These are phyloP conservation scores for Dryas integrifolia DNA, from an alignment of 331 rosid genomes.

Conservation along the genomic window DNA sequence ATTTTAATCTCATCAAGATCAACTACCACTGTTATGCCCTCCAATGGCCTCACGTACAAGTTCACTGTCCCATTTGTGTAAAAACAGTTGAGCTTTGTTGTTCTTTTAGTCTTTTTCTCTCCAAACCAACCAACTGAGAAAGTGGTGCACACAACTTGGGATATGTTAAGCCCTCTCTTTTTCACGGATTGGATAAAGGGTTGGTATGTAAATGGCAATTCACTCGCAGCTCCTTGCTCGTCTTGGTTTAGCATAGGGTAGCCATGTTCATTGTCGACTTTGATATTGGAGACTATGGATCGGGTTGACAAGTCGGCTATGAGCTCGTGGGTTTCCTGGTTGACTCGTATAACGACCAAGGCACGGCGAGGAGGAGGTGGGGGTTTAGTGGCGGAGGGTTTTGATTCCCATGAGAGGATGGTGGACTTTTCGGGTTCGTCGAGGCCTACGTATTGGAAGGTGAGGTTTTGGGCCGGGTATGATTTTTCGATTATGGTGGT, in stretches of 20 bases:
- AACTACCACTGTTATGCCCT: slow-evolving; percentile 52
- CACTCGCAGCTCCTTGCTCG: slow-evolving; percentile 29
- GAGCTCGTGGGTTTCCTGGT: slow-evolving; percentile 36
- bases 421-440: slow-evolving; percentile 54
- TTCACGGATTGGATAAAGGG: slow-evolving; percentile 37
- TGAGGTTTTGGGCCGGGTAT: slow-evolving; percentile 31
- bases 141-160: slow-evolving; percentile 36
- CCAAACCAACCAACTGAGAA: slow-evolving; percentile 66
- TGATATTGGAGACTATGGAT: slow-evolving; percentile 32
- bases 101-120: slow-evolving; percentile 30
- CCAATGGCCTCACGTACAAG: slow-evolving; percentile 53
- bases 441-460: slow-evolving; percentile 53
- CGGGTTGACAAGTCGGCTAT: slow-evolving; percentile 29
- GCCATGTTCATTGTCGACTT: slow-evolving; percentile 41
- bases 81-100: slow-evolving; percentile 38
- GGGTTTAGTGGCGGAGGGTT: not conserved
- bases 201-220: slow-evolving; percentile 29
- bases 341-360: slow-evolving; percentile 35
- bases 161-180: slow-evolving; percentile 46
- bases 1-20: slow-evolving; percentile 58
- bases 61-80: slow-evolving; percentile 42
- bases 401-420: slow-evolving; percentile 46
- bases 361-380: slow-evolving; percentile 43
- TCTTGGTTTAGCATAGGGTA: slow-evolving; percentile 35
- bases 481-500: slow-evolving; percentile 33